Evolutionary conservation across 352 stramenopile genomes (phyloP), one percentile per base, ranked within the genome.

Genomic region (Phytophthora sojae): DNA sequence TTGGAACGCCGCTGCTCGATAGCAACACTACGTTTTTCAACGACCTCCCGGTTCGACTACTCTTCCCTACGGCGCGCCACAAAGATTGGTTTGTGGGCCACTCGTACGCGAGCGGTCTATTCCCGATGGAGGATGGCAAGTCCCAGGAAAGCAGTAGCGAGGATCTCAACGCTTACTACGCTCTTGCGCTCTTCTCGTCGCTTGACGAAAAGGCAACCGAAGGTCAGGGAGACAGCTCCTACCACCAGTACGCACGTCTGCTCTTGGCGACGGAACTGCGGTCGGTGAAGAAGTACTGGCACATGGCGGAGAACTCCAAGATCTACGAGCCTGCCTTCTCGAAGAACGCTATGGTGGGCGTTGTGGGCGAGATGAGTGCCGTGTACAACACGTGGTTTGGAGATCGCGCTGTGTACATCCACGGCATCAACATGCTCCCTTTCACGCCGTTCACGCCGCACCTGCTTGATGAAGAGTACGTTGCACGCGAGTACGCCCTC

Each of bases 71-170:
- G 5, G 88, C 94, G 26, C 81, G 97, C 14, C 94, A 99, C 74
- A 98, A 98, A 79, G 96, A 98, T 61, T 99, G 95, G 90, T 99
- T 97, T 80, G 88, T 98, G 52, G 96, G 95, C 35, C 96, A 99
- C 71, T 98, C 94, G 57, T 99, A 98, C 82, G 96, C 97, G 11
- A 98, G 91, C 45, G 97, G 97, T 5, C 47, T 99, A 14, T 99
- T 99, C 78, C 85, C 86, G 29, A 97, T 99, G 84, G 75, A 90
- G 42, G 92, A 97, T 64, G 97, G 97, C 49, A 99, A 99, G 80
- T 94, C 88, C 30, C 96, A 99, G 77, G 97, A 99, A 74, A 98
- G 92, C 73, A 98, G 90, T 54, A 98, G 92, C 68, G 97, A 99
- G 80, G 91, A 89, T 53, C 75, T 98, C 26, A 99, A 99, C 77